Conservation (phyloP, 2,329 filamentous ascomycete genomes). For the Corinectria fuckeliana region DNA sequence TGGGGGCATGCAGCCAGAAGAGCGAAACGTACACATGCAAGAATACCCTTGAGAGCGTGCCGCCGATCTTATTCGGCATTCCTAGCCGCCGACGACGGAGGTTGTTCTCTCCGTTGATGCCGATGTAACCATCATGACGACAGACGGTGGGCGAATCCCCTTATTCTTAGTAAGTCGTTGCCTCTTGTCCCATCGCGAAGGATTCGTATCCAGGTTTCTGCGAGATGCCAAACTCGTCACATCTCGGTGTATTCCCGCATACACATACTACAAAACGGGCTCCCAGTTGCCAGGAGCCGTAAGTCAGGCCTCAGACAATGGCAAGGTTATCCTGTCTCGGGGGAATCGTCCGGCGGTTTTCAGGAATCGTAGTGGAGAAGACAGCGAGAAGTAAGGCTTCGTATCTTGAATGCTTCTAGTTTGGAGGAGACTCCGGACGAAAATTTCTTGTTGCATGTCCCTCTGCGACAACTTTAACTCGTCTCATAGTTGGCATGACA, state of each 20-base stretch:
- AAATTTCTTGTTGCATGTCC: neutral
- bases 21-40: neutral
- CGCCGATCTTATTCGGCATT: neutral
- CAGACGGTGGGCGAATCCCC: neutral
- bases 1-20: neutral
- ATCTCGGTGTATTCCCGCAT: neutral
- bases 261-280: neutral
- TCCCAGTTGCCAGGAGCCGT: no score
- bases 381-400: neutral
- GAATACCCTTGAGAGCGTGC: neutral
- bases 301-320: neutral
- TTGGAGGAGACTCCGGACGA: neutral
- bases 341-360: slow-evolving; percentile 1
- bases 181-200: neutral
- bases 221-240: neutral
- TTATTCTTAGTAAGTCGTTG: neutral
- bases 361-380: neutral
- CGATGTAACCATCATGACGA: neutral
- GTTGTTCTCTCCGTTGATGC: neutral
- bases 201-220: neutral
- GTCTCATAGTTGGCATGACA: no score
- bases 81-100: neutral
- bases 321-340: slow-evolving; percentile 4
- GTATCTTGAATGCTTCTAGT: neutral
- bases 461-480: neutral